Base-by-base conservation (phyloP, 306 rosid species). In the Cyclanthera cordifolia region DNA sequence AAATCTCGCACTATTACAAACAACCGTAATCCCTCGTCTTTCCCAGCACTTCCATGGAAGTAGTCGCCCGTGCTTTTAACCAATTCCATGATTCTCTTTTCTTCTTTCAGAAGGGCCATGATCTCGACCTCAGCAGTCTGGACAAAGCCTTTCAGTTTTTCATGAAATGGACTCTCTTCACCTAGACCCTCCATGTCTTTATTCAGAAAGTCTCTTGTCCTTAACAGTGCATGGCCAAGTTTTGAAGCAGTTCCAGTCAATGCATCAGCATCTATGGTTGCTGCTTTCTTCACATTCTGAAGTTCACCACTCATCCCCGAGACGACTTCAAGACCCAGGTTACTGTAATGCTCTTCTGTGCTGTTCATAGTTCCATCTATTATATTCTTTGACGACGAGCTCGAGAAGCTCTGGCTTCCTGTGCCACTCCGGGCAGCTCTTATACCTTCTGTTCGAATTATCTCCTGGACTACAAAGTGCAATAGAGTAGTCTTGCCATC, bases 401-500 rank as follows among this genome's bases (percentile, higher is more conserved):
- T 87, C 7, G 89, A 85, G 75, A 83, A 79, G 74, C 95, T 87
- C 17, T 1, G 52, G 72, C 69, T 84, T 67, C 81, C 92, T 76
- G 82, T 91, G 70, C 61, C 85, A 1, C 74, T 73, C 53, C 95
- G 85, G 8, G 76, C 87, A 39, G 95, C 85, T 85, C 87, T 85
- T 71, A 88, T 75, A 58, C 99, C 99, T 73, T 94, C 99, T 0
- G 95, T 80, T 46, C 99, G 95, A 48, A 90, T 84, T 74, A 90
- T 94, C 81, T 94, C 97, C 83, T 79, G 94, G 72, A 94, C 95
- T 65, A 94, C 99, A 57, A 94, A 94, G 74, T 83, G 91, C 75
- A 94, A 77, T 39, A 94, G 95, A 0, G 99, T 94, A 56, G 94
- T 94, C 78, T 90, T 94, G 24, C 99, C 99, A 78, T 94, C 97